Percentiles rank a stretch among this genome's conserved stretches.
These are phyloP conservation scores for Mortierella sp. DNA, from an alignment of 371 early-diverging fungal species.

Conservation along the genomic window DNA sequence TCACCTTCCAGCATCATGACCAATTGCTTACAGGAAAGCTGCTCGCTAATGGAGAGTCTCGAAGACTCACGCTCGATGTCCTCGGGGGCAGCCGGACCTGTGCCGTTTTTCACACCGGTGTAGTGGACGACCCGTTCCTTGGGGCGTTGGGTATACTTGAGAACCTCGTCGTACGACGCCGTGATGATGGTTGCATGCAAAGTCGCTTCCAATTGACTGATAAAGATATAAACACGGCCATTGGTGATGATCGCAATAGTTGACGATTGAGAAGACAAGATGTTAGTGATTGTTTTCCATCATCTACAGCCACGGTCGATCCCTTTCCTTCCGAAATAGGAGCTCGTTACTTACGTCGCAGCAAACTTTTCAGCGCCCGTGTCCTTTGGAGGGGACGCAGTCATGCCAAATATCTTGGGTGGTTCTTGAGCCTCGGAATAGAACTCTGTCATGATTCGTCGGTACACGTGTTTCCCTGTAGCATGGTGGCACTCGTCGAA, in stretches of 20 bases:
- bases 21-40: slow-evolving; percentile 34
- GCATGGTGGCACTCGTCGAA: slow-evolving; percentile 46
- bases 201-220: slow-evolving; percentile 24
- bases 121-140: slow-evolving; percentile 15
- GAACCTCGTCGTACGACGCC: slow-evolving; percentile 26
- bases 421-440: slow-evolving; percentile 44
- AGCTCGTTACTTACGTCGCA: slow-evolving; percentile 41
- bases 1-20: slow-evolving; percentile 18
- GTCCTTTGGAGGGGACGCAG: slow-evolving; percentile 82
- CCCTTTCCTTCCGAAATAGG: not conserved
- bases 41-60: slow-evolving; percentile 57
- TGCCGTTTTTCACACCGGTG: slow-evolving; percentile 42
- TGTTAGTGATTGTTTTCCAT: not conserved
- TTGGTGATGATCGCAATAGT: not conserved
- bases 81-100: slow-evolving; percentile 51
- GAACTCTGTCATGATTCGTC: slow-evolving; percentile 27
- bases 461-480: slow-evolving; percentile 10
- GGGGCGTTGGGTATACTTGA: slow-evolving; percentile 5
- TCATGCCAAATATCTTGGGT: slow-evolving; percentile 94
- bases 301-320: not conserved
- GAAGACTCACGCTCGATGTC: slow-evolving; percentile 48
- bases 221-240: not conserved
- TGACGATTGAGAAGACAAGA: not conserved
- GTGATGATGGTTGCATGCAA: slow-evolving; percentile 20
- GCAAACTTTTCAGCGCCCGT: slow-evolving; percentile 23